Evolutionary conservation across 305 asterid genomes (phyloP), one percentile per base, ranked within the genome.

Genomic region (Salvia sclarea): DNA sequence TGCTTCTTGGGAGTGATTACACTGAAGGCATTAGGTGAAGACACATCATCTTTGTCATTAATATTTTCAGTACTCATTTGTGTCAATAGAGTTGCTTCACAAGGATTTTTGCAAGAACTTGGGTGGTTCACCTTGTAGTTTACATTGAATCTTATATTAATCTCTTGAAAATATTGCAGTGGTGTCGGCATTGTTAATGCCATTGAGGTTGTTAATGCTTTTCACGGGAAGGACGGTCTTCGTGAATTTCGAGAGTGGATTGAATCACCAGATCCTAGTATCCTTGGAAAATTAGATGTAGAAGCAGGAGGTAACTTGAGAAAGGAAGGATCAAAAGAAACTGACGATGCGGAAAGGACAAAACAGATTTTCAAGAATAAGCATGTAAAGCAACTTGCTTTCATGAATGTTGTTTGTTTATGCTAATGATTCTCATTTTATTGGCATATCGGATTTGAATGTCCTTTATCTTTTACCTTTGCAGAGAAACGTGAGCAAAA

Each of bases 151-250:
- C 1, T 4, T 6, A 30, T 70, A 18, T 71, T 68, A 47, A 49
- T 67, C 33, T 68, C 55, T 31, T 61, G 28, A 60, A 61, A 71
- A 63, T 71, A 24, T 71, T 75, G 50, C 75, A 94, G 98, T 73
- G 98, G 99, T 61, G 90, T 94, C 21, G 99, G 98, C 76, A 94
- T 94, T 71, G 99, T 94, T 49, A 91, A 94, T 78, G 98, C 99
- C 43, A 86, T 91, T 50, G 99, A 94, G 83, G 97, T 94, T 59
- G 87, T 94, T 66, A 91, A 87, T 78, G 99, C 99, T 52, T 94
- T 94, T 78, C 96, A 95, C 52, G 92, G 88, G 70, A 87, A 84
- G 78, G 90, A 89, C 17, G 98, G 97, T 74, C 92, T 94, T 65
- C 75, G 64, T 70, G 87, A 84, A 80, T 94, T 94, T 73, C 94